Conservation (phyloP, 441 rosid species). For the Gossypium gossypioides region DNA sequence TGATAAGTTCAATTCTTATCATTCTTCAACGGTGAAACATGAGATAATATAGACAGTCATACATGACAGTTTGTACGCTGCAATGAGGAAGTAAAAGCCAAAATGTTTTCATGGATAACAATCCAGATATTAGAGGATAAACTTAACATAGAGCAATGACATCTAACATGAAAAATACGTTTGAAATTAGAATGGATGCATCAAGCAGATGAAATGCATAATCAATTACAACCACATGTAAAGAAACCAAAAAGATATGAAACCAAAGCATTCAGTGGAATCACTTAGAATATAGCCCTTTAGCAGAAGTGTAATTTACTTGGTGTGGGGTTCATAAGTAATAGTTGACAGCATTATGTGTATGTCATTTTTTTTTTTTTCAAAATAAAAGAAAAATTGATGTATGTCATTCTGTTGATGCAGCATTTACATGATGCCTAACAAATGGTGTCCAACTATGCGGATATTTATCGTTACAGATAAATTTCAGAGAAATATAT, state of each 20-base stretch:
- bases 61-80: not conserved
- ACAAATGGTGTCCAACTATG: not conserved
- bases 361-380: not conserved
- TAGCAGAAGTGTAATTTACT: not conserved
- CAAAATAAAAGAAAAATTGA: not conserved
- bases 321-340: not conserved
- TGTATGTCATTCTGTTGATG: not conserved
- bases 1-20: constrained; percentile 24
- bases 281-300: not conserved
- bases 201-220: not conserved
- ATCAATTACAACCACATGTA: not conserved
- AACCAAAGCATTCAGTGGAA: not conserved
- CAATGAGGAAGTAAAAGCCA: not conserved
- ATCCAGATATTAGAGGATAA: not conserved
- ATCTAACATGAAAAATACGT: not conserved
- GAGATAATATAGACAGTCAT: not conserved
- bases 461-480: not conserved
- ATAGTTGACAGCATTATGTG: not conserved
- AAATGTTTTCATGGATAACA: not conserved
- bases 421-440: not conserved
- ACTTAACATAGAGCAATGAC: not conserved
- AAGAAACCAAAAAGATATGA: not conserved
- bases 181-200: not conserved
- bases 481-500: not conserved
- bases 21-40: not conserved